Conservation (phyloP, 169 alveolate genomes). For the Babesia gibsoni region DNA sequence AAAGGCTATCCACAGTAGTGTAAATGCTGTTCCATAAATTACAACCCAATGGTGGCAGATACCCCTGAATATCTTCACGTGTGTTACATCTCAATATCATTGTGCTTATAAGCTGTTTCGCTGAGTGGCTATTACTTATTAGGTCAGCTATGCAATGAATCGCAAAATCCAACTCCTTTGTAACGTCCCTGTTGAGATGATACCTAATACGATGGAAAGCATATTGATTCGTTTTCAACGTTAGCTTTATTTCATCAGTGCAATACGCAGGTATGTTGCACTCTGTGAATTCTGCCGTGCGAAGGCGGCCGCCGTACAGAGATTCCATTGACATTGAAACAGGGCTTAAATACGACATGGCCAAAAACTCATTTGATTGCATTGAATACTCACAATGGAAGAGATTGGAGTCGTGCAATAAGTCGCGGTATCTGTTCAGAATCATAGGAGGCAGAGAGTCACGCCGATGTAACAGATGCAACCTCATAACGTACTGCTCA, state of each 20-base stretch:
- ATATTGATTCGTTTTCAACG: not conserved
- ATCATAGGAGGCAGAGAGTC: not conserved
- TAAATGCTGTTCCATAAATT: slow-evolving; percentile 49
- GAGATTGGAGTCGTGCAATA: slow-evolving; percentile 1
- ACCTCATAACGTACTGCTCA: slow-evolving; percentile 9
- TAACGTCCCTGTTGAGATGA: slow-evolving; percentile 19
- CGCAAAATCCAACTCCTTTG: slow-evolving; percentile 50
- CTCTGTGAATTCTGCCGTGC: not conserved
- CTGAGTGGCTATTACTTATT: slow-evolving; percentile 13
- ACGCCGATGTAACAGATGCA: not conserved
- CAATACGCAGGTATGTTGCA: not conserved
- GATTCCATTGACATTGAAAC: not conserved
- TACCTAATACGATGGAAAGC: slow-evolving; percentile 31
- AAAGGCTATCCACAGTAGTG: slow-evolving; percentile 19
- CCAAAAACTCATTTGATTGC: slow-evolving; percentile 24
- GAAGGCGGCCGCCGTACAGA: not conserved
- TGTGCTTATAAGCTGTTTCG: slow-evolving; percentile 11
- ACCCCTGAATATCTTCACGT: slow-evolving; percentile 6
- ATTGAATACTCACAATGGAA: slow-evolving; percentile 8
- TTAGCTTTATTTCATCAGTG: not conserved
- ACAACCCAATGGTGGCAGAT: slow-evolving; percentile 54
- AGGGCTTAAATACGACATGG: not conserved
- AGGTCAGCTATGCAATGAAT: slow-evolving; percentile 41
- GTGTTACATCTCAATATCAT: slow-evolving; percentile 24
- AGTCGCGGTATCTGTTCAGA: slow-evolving; percentile 1